Percentiles rank a stretch among this genome's conserved stretches.
These are phyloP conservation scores for Salix caprea DNA, from an alignment of 345 rosid species.

Conservation along the genomic window DNA sequence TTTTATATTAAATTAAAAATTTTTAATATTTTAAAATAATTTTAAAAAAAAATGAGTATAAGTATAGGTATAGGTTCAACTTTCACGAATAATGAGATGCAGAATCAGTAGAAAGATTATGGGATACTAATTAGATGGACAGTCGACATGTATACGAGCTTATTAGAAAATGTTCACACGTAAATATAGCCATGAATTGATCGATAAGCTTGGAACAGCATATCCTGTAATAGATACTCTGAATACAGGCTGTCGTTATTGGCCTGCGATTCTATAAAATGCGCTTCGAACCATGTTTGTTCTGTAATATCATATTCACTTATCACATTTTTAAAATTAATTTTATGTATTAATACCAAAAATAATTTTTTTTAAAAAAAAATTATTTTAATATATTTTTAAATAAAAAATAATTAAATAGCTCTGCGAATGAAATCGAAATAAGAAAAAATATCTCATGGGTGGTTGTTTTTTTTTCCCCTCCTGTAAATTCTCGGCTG, in stretches of 20 bases:
- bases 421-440: no score
- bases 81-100: background rate
- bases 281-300: background rate
- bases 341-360: no score
- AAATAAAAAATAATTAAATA: no score
- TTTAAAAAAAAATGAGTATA: no score
- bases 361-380: no score
- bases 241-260: conserved; percentile 12
- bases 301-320: background rate
- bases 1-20: no score
- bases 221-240: conserved; percentile 8
- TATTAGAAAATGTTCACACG: conserved; percentile 5
- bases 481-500: background rate
- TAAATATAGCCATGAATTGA: background rate
- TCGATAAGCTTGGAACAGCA: background rate
- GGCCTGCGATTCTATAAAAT: conserved; percentile 7
- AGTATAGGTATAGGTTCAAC: background rate
- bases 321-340: background rate
- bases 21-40: no score
- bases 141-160: background rate
- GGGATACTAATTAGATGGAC: background rate
- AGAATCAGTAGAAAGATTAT: background rate
- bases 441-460: no score
- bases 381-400: no score
- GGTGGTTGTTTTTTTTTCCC: no score